phyloP scores from a whole-genome alignment of 306 rosid species.

The Sicyos edulis region DNA sequence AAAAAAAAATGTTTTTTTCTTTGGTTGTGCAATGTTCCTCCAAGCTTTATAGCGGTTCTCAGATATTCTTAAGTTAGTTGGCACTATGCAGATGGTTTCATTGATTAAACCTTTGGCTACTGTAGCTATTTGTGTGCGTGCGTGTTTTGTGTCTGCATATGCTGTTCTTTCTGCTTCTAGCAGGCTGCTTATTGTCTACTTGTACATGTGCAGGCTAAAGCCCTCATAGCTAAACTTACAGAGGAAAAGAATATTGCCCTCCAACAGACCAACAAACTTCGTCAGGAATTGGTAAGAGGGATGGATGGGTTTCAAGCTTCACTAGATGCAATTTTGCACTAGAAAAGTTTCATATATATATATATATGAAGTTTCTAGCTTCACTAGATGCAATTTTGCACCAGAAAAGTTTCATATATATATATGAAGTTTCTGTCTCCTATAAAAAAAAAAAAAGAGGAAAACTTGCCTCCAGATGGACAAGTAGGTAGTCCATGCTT shows the following conservation, averaged over 20 bases:
- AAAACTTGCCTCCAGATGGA: too few species aligned
- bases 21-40: slow-evolving; percentile 13
- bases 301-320: neutral
- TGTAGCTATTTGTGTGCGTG: neutral
- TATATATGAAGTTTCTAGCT: too few species aligned
- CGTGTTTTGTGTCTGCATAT: neutral
- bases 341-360: too few species aligned
- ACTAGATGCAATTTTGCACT: too few species aligned
- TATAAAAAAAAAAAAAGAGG: too few species aligned
- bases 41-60: slow-evolving; percentile 10
- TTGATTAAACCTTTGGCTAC: slow-evolving; percentile 8
- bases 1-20: too few species aligned
- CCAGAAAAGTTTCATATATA: too few species aligned
- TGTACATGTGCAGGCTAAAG: slow-evolving; percentile 49
- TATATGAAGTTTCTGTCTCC: too few species aligned
- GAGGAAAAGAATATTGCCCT: slow-evolving; percentile 66
- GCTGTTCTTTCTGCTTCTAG: neutral
- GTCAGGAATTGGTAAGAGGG: slow-evolving; percentile 77
- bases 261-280: slow-evolving; percentile 42
- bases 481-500: too few species aligned
- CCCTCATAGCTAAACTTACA: slow-evolving; percentile 56
- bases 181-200: neutral
- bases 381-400: too few species aligned
- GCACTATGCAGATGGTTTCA: neutral
- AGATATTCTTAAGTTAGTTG: neutral